Conservation (phyloP, 2,329 filamentous ascomycete genomes). For the Teratosphaeria gauchensis region DNA sequence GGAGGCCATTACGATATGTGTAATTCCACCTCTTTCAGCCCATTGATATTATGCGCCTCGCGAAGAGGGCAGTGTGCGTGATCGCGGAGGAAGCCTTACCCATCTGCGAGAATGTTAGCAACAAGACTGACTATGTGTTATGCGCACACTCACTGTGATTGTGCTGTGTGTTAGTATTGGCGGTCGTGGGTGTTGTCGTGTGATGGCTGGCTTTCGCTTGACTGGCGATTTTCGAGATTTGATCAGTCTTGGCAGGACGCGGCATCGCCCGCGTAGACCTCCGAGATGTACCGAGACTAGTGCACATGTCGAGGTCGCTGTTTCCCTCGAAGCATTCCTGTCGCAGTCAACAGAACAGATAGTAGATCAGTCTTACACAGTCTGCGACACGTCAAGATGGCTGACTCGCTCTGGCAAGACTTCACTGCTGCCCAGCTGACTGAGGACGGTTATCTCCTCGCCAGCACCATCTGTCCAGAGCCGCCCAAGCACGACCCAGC, state of each 20-base stretch:
- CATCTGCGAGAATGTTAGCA: conserved; percentile 42
- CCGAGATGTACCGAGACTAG: background rate
- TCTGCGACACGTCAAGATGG: background rate
- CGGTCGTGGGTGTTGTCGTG: conserved; percentile 7
- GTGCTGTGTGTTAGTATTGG: conserved; percentile 6
- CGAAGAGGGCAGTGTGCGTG: conserved; percentile 7
- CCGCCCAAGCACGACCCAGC: conserved; percentile 52
- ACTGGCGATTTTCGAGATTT: background rate
- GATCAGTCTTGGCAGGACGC: background rate
- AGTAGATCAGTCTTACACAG: background rate
- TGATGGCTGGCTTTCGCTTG: background rate
- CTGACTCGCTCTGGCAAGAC: conserved; percentile 65
- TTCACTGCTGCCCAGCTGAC: conserved; percentile 59
- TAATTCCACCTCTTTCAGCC: conserved; percentile 17
- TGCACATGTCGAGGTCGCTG: background rate
- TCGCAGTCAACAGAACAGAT: background rate
- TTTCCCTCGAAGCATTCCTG: background rate
- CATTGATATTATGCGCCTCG: conserved; percentile 9
- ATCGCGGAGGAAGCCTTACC: conserved; percentile 40
- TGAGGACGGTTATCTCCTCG: conserved; percentile 60
- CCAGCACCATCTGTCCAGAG: conserved; percentile 64
- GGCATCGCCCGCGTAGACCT: background rate
- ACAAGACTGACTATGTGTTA: background rate
- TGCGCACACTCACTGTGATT: conserved; percentile 18
- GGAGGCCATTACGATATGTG: conserved; percentile 2